Evolutionary conservation across 179 eudicot genomes (phyloP).

Genomic region (Spergularia azorica): DNA sequence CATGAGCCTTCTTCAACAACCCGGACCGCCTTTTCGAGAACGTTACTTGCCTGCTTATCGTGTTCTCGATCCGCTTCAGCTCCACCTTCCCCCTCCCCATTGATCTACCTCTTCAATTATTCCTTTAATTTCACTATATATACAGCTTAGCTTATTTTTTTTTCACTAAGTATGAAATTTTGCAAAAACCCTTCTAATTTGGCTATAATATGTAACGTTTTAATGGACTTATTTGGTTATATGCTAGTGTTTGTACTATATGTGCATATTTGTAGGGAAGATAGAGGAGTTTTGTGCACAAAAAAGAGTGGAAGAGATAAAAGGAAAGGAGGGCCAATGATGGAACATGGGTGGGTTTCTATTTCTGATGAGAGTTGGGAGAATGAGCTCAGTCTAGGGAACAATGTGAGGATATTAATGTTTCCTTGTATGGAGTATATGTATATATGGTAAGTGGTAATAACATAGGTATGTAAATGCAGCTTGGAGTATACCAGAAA

Average conservation of each 20-base stretch:
- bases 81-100: slow-evolving; percentile 81
- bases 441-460: not conserved
- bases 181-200: not conserved
- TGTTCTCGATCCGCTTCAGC: slow-evolving; percentile 81
- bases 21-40: slow-evolving; percentile 71
- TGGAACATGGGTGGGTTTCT: slow-evolving; percentile 30
- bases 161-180: not conserved
- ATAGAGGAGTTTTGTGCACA: not conserved
- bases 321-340: slow-evolving; percentile 10
- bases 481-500: no score
- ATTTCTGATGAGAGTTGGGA: slow-evolving; percentile 18
- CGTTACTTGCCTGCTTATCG: slow-evolving; percentile 76
- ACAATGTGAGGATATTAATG: slow-evolving; percentile 1
- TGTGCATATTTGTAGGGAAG: not conserved
- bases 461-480: no score
- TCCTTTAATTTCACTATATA: not conserved
- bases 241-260: not conserved
- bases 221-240: not conserved
- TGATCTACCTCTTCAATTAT: not conserved
- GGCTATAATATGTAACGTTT: no score
- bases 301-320: not conserved
- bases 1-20: slow-evolving; percentile 75
- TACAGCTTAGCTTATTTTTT: not conserved
- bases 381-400: slow-evolving; percentile 6
- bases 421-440: not conserved